Evolutionary conservation across 2,329 filamentous ascomycete genomes (phyloP).

Genomic region (Colletotrichum plurivorum): DNA sequence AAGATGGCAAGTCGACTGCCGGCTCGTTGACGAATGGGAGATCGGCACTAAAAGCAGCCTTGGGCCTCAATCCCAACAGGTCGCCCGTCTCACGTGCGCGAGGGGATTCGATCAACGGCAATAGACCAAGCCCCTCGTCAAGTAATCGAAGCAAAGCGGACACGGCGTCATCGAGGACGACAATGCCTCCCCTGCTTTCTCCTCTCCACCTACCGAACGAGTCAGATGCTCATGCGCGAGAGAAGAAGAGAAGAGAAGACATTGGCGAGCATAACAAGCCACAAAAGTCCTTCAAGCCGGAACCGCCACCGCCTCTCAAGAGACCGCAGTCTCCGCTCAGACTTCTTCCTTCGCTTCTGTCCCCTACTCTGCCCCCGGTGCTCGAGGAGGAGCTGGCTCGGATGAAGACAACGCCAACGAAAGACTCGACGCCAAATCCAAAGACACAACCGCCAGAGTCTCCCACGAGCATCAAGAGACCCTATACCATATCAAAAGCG

Average conservation of each 20-base stretch:
- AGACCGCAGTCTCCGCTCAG: conserved; percentile 54
- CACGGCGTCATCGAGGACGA: conserved; percentile 51
- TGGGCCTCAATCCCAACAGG: conserved; percentile 46
- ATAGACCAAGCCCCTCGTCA: conserved; percentile 49
- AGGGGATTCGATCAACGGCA: conserved; percentile 59
- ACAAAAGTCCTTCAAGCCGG: conserved; percentile 39
- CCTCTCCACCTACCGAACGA: conserved; percentile 64
- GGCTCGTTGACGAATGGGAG: conserved; percentile 54
- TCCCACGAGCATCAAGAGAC: conserved; percentile 49
- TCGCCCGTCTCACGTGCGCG: conserved; percentile 57
- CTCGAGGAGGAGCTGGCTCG: conserved; percentile 63
- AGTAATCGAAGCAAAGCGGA: conserved; percentile 57
- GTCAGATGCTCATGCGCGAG: conserved; percentile 43
- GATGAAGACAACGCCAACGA: conserved; percentile 48
- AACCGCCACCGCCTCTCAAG: conserved; percentile 49
- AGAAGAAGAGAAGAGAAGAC: conserved; percentile 48
- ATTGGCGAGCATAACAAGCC: conserved; percentile 36
- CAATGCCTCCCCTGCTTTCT: conserved; percentile 67
- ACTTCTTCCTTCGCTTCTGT: conserved; percentile 67
- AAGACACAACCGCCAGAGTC: conserved; percentile 50
- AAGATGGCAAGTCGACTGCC: conserved; percentile 46
- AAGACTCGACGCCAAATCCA: conserved; percentile 41
- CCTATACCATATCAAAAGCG: conserved; percentile 43
- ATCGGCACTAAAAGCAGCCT: conserved; percentile 49
- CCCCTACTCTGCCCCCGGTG: conserved; percentile 67